Percentiles rank a stretch among this genome's conserved stretches.
Conservation (phyloP, 2,329 filamentous ascomycete genomes). For the Cladophialophora yegresii region DNA sequence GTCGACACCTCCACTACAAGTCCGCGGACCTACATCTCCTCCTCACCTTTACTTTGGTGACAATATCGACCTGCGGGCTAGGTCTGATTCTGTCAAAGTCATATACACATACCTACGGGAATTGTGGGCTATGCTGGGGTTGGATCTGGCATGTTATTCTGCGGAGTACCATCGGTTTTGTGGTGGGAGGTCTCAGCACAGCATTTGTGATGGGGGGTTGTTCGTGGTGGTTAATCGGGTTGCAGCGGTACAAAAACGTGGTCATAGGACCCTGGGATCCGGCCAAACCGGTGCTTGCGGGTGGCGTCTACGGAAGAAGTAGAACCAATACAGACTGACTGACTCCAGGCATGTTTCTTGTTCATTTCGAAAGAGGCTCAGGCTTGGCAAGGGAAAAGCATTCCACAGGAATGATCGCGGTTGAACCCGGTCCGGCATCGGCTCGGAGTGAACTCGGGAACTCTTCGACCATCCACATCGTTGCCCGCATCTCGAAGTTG, state of each 20-base stretch:
- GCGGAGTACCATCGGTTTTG: constrained; percentile 67
- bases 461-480: not conserved
- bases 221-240: constrained; percentile 95
- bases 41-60: constrained; percentile 73
- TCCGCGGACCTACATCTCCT: constrained; percentile 79
- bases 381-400: not conserved
- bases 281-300: constrained; percentile 65
- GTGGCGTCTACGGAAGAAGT: constrained; percentile 33
- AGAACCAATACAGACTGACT: constrained; percentile 31
- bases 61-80: constrained; percentile 77
- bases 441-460: not conserved
- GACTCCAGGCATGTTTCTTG: not conserved
- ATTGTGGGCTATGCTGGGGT: constrained; percentile 49
- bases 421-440: constrained; percentile 1
- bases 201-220: constrained; percentile 85
- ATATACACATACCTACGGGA: constrained; percentile 42
- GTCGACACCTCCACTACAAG: constrained; percentile 79
- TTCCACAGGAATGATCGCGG: not conserved
- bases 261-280: constrained; percentile 98
- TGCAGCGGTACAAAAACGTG: constrained; percentile 99
- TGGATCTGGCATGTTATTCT: constrained; percentile 55
- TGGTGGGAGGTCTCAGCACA: constrained; percentile 73
- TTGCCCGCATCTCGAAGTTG: not conserved
- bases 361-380: not conserved
- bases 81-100: constrained; percentile 59